Base-by-base conservation (phyloP, 805 yeast genomes). In the Saccharomyces eubayanus region DNA sequence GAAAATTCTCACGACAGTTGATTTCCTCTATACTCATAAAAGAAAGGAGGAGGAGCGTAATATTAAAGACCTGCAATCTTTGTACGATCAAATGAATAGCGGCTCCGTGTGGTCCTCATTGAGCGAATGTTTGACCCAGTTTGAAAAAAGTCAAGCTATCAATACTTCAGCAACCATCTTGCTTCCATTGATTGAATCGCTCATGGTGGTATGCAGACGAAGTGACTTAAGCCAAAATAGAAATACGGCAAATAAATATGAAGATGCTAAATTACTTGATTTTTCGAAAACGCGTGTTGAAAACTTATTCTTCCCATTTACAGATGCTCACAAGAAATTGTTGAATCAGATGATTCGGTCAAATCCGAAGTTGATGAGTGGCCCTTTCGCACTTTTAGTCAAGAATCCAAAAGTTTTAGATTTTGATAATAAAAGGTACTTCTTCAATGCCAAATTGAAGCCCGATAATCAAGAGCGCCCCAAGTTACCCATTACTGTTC, bases 141-240 rank as follows among this genome's bases (percentile, higher is more conserved):
- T 87, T 54, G 92, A 85, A 62, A 82, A 78, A 24, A 78, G 79
- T 45, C 75, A 78, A 14, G 74, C 75, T 14, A 71, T 84, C 58
- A 72, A 80, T 24, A 82, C 82, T 48, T 81, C 89, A 47, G 90
- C 96, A 0, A 85, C 96, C 1, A 85, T 88, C 0, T 71, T 91
- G 27, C 74, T 92, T 27, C 97, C 98, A 0, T 70, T 90, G 56
- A 89, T 92, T 56, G 99, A 92, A 67, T 84, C 96, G 0, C 74
- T 94, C 53, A 89, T 94, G 96, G 96, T 92, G 50, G 94, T 94
- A n/a, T 90, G 96, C 71, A 91, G 91, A 64, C 95, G 88, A 63
- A 81, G 89, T 60, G 79, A 79, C 56, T 84, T 52, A 11, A 48
- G 56, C 82, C 45, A 79, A 77, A 31, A 47, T 3, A 41, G 51